These are phyloP conservation scores for Stachybotrys chartarum DNA, from an alignment of 2,329 filamentous ascomycete genomes.

Conservation along the genomic window DNA sequence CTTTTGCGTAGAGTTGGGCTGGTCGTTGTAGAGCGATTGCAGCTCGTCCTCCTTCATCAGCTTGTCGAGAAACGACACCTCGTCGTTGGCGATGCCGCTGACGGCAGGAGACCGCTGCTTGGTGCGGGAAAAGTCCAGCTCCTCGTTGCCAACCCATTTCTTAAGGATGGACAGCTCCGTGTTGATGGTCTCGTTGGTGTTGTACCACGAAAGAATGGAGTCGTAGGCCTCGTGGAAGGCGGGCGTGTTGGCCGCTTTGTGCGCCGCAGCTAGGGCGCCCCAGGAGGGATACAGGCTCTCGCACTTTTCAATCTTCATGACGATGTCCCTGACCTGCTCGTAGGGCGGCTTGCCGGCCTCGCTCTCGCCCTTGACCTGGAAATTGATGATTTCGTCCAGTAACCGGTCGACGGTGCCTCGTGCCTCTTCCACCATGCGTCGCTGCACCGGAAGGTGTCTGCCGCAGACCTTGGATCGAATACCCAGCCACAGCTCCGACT, in stretches of 20 bases:
- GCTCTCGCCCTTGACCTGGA: constrained; percentile 88
- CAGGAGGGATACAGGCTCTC: constrained; percentile 81
- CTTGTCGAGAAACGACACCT: constrained; percentile 88
- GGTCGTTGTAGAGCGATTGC: constrained; percentile 79
- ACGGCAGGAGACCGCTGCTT: constrained; percentile 57
- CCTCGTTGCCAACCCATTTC: constrained; percentile 94
- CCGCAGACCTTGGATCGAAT: constrained; percentile 79
- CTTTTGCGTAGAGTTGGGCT: constrained; percentile 37
- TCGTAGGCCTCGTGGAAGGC: constrained; percentile 78
- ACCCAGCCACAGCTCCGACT: constrained; percentile 80
- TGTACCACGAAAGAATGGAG: constrained; percentile 91
- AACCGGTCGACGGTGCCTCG: constrained; percentile 64
- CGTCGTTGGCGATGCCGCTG: constrained; percentile 70
- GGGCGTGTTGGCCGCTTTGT: constrained; percentile 69
- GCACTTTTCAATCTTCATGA: constrained; percentile 83
- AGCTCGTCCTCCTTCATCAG: constrained; percentile 94
- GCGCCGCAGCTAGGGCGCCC: constrained; percentile 63
- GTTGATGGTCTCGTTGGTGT: constrained; percentile 93
- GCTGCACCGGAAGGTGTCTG: constrained; percentile 74
- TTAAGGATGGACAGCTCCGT: constrained; percentile 86
- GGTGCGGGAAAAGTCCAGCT: constrained; percentile 80
- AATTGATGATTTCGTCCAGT: constrained; percentile 84
- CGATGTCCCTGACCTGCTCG: constrained; percentile 84
- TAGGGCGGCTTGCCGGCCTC: constrained; percentile 83
- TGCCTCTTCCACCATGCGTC: constrained; percentile 80